phyloP scores from a whole-genome alignment of 768 basidiomycete genomes.

The Suillus ampliporus region DNA sequence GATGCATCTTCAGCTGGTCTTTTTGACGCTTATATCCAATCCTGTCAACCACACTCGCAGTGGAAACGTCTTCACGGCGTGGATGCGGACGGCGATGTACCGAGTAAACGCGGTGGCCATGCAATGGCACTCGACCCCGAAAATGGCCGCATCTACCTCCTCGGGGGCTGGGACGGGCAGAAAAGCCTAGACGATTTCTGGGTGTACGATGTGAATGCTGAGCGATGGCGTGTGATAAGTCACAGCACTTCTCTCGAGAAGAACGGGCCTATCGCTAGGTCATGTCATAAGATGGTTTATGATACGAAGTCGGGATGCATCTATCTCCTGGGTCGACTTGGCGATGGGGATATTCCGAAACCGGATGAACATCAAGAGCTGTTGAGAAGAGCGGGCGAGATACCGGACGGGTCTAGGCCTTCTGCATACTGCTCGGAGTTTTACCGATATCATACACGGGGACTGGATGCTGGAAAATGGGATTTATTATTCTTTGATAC shows the following conservation, averaged over 20 bases:
- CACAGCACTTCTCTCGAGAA: conserved; percentile 56
- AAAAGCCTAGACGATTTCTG: conserved; percentile 81
- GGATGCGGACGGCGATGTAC: conserved; percentile 67
- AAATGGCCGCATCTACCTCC: conserved; percentile 69
- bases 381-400: conserved; percentile 32
- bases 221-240: conserved; percentile 67
- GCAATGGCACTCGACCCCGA: conserved; percentile 80
- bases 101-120: conserved; percentile 75
- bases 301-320: conserved; percentile 72
- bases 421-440: conserved; percentile 67
- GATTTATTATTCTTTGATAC: conserved; percentile 72
- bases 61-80: conserved; percentile 67
- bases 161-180: conserved; percentile 81
- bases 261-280: conserved; percentile 72
- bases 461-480: conserved; percentile 70
- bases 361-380: conserved; percentile 40
- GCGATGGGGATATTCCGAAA: conserved; percentile 54
- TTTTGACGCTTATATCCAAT: conserved; percentile 62
- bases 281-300: conserved; percentile 85
- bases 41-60: conserved; percentile 59
- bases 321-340: conserved; percentile 73
- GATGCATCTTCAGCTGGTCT: conserved; percentile 58
- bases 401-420: conserved; percentile 17
- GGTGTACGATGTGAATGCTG: conserved; percentile 65
- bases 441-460: conserved; percentile 74